Evolutionary conservation across 1,284 basidiomycete species (phyloP).

Genomic region (Ceratobasidium sp.): DNA sequence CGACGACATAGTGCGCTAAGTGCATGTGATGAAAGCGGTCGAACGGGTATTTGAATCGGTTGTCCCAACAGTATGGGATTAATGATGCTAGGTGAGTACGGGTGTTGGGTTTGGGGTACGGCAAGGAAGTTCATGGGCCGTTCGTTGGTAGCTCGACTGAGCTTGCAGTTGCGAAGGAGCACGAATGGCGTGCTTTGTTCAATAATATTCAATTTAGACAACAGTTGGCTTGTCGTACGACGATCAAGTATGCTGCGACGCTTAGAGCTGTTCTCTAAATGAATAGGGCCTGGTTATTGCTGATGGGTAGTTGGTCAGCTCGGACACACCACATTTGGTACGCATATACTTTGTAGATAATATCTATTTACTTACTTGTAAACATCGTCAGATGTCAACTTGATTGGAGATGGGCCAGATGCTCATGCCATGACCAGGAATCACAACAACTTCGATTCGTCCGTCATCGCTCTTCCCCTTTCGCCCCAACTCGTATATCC

Average conservation of each 20-base stretch:
- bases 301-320: background rate
- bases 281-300: background rate
- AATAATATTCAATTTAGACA: constrained; percentile 48
- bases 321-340: constrained; percentile 44
- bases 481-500: constrained; percentile 22
- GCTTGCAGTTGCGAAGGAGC: constrained; percentile 44
- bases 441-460: constrained; percentile 41
- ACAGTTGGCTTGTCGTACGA: constrained; percentile 44
- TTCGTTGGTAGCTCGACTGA: constrained; percentile 41
- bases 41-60: constrained; percentile 40
- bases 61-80: constrained; percentile 50
- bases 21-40: constrained; percentile 51
- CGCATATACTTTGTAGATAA: background rate
- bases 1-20: constrained; percentile 48
- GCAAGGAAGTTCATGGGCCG: background rate
- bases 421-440: constrained; percentile 39
- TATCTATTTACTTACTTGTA: too few relatives aligned
- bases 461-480: background rate
- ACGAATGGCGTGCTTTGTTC: constrained; percentile 41
- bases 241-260: constrained; percentile 45
- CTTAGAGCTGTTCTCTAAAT: background rate
- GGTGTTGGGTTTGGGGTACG: background rate
- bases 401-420: constrained; percentile 48
- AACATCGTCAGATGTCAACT: constrained; percentile 41
- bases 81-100: constrained; percentile 50